Percentiles rank a stretch among this genome's conserved stretches.
Conservation (phyloP, 2,329 filamentous ascomycete species). For the Monosporascus cannonballus region DNA sequence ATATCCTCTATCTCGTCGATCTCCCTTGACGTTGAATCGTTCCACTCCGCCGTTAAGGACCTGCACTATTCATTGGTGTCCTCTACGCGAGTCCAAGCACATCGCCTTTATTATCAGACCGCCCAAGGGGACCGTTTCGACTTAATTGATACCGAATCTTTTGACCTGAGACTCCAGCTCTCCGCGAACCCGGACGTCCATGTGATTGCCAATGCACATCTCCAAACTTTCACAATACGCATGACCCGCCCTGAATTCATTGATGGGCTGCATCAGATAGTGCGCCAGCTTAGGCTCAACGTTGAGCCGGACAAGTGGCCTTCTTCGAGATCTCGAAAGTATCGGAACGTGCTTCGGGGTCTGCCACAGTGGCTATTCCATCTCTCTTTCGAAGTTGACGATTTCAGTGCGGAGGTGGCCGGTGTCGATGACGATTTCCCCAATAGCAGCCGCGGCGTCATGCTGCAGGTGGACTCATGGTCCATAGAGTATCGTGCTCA, state of each 20-base stretch:
- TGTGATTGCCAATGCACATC: conserved; percentile 70
- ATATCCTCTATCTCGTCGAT: conserved; percentile 94
- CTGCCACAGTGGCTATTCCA: conserved; percentile 81
- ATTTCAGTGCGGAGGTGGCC: conserved; percentile 86
- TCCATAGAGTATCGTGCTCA: conserved; percentile 84
- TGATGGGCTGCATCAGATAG: conserved; percentile 85
- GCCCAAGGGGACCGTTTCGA: conserved; percentile 77
- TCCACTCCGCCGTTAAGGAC: conserved; percentile 80
- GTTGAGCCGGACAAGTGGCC: conserved; percentile 57
- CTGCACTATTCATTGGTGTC: conserved; percentile 82
- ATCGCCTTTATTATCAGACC: conserved; percentile 92
- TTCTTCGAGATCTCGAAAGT: conserved; percentile 40
- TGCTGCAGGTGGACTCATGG: conserved; percentile 81
- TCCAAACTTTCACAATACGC: conserved; percentile 83
- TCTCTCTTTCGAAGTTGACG: conserved; percentile 77
- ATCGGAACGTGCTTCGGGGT: conserved; percentile 66
- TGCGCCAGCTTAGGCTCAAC: conserved; percentile 71
- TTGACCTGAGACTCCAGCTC: conserved; percentile 81
- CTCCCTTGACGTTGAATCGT: conserved; percentile 88
- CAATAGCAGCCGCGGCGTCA: conserved; percentile 72
- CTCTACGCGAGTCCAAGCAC: conserved; percentile 75
- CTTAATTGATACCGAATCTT: conserved; percentile 76
- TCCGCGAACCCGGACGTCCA: conserved; percentile 81
- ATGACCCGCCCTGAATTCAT: conserved; percentile 90
- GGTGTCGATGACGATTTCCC: conserved; percentile 83